phyloP scores from a whole-genome alignment of 169 alveolate genomes.

The Eimeria brunetti region DNA sequence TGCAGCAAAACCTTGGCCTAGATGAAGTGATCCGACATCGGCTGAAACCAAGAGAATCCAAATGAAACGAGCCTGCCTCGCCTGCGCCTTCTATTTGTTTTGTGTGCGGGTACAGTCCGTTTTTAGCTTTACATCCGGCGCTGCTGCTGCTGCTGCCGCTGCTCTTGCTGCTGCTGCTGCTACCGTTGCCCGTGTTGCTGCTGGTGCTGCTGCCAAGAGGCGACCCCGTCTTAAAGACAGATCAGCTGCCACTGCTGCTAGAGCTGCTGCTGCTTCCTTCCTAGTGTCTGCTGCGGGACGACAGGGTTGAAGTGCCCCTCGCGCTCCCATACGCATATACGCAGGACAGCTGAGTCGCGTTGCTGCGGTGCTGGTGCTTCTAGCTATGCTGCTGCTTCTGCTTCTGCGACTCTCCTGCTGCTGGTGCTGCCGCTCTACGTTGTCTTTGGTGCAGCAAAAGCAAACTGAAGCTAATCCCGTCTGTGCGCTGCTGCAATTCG shows the following conservation, averaged over 20 bases:
- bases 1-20: too few species aligned
- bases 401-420: not conserved
- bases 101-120: not conserved
- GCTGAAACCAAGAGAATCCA: too few species aligned
- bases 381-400: not conserved
- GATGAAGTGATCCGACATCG: too few species aligned
- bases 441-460: not conserved
- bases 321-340: not conserved
- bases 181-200: conserved; percentile 14
- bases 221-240: not conserved
- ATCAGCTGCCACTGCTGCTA: not conserved
- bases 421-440: not conserved
- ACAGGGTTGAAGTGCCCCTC: not conserved
- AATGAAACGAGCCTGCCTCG: too few species aligned
- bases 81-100: not conserved
- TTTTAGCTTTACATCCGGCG: too few species aligned
- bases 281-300: not conserved
- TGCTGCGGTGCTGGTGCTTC: not conserved
- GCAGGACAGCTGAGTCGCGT: not conserved
- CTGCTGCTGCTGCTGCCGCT: not conserved
- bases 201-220: conserved; percentile 3
- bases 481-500: not conserved
- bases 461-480: not conserved
- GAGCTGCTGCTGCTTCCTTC: not conserved
- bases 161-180: not conserved